Evolutionary conservation across 2,329 filamentous ascomycete genomes (phyloP).

Genomic region (Trichoderma sp.): DNA sequence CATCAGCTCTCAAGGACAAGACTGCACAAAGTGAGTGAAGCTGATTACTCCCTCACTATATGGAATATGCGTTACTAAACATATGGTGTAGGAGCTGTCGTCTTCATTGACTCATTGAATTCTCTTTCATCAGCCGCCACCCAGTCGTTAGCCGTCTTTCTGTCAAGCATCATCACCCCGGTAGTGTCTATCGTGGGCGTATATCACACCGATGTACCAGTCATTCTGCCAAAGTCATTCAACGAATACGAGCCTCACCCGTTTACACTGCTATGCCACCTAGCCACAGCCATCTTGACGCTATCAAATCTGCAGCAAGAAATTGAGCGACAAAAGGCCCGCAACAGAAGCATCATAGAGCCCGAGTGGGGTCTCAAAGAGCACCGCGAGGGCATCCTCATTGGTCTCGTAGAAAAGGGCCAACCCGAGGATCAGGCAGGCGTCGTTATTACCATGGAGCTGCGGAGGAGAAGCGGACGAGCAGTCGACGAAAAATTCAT

Average conservation of each 20-base stretch:
- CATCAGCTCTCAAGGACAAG: slow-evolving; percentile 35
- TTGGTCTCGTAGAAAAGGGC: slow-evolving; percentile 58
- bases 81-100: slow-evolving; percentile 57
- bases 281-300: slow-evolving; percentile 82
- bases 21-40: slow-evolving; percentile 42
- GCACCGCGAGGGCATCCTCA: slow-evolving; percentile 71
- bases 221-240: slow-evolving; percentile 42
- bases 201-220: slow-evolving; percentile 79
- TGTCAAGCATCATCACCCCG: slow-evolving; percentile 65
- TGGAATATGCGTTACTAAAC: neutral
- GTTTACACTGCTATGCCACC: slow-evolving; percentile 70
- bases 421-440: slow-evolving; percentile 36
- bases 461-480: slow-evolving; percentile 77
- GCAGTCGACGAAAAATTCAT: slow-evolving; percentile 68
- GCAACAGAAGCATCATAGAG: slow-evolving; percentile 68
- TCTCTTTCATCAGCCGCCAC: slow-evolving; percentile 54
- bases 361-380: slow-evolving; percentile 78
- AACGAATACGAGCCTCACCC: slow-evolving; percentile 64
- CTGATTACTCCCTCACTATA: neutral
- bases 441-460: slow-evolving; percentile 81
- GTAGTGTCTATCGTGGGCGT: slow-evolving; percentile 69
- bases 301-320: slow-evolving; percentile 71
- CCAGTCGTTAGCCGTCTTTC: slow-evolving; percentile 62
- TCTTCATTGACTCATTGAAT: slow-evolving; percentile 79
- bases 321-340: slow-evolving; percentile 69